Evolutionary conservation across 768 basidiomycete genomes (phyloP).

Genomic region (Boletus rubroflammeus): DNA sequence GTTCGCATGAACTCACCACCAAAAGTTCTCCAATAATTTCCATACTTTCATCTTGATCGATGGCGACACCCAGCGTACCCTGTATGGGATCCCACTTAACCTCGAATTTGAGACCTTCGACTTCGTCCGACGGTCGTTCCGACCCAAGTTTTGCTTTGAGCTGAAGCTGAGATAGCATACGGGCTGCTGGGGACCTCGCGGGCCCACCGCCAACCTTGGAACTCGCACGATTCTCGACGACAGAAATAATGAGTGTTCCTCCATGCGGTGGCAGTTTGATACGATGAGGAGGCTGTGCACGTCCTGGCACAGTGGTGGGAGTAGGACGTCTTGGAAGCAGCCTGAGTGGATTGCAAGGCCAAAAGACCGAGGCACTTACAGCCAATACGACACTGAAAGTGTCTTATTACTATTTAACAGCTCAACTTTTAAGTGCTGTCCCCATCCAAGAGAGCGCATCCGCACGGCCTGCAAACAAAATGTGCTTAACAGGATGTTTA

Average conservation of each 20-base stretch:
- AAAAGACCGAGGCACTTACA: slow-evolving; percentile 45
- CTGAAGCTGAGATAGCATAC: slow-evolving; percentile 59
- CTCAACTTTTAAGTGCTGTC: slow-evolving; percentile 65
- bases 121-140: slow-evolving; percentile 63
- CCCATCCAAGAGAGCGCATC: slow-evolving; percentile 86
- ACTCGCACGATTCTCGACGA: slow-evolving; percentile 49
- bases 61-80: slow-evolving; percentile 57
- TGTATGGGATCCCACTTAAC: slow-evolving; percentile 76
- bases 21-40: slow-evolving; percentile 41
- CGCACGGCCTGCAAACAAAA: slow-evolving; percentile 52
- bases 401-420: slow-evolving; percentile 66
- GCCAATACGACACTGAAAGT: slow-evolving; percentile 82
- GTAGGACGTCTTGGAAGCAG: slow-evolving; percentile 37
- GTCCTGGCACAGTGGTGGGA: slow-evolving; percentile 27
- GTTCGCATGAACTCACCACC: slow-evolving; percentile 48
- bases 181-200: slow-evolving; percentile 50
- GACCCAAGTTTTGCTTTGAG: slow-evolving; percentile 57
- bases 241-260: slow-evolving; percentile 70
- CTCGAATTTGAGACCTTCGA: slow-evolving; percentile 65
- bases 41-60: slow-evolving; percentile 46
- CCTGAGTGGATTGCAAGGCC: background rate
- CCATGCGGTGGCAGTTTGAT: slow-evolving; percentile 57
- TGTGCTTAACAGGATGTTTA: background rate
- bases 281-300: slow-evolving; percentile 27
- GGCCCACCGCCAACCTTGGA: slow-evolving; percentile 41